These are phyloP conservation scores for Diospyros lotus DNA, from an alignment of 148 eudicot species.

Conservation along the genomic window DNA sequence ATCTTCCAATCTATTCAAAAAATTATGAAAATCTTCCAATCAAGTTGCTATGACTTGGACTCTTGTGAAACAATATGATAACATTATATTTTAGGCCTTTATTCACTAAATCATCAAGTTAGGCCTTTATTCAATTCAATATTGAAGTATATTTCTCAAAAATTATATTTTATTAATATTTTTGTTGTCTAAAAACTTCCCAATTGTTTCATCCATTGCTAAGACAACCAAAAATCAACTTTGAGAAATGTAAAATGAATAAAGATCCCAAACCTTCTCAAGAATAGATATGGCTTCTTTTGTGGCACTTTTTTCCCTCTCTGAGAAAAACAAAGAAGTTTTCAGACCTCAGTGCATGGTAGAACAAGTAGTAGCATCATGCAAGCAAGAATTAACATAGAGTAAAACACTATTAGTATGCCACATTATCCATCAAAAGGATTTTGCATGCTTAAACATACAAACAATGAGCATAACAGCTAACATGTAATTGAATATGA, in stretches of 20 bases:
- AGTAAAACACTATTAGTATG: background rate
- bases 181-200: background rate
- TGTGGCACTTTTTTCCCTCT: conserved; percentile 93
- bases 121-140: no score
- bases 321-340: conserved; percentile 32
- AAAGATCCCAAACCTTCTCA: conserved; percentile 44
- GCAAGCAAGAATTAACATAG: no score
- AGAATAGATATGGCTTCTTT: conserved; percentile 77
- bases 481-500: background rate
- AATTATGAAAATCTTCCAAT: no score
- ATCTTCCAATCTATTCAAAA: no score
- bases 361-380: background rate
- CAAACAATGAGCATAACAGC: background rate
- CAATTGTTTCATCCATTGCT: background rate
- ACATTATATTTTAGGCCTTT: no score
- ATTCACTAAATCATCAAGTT: background rate
- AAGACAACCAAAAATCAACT: conserved; percentile 1
- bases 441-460: background rate
- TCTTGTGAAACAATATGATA: no score
- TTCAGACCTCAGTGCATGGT: conserved; percentile 11
- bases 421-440: background rate
- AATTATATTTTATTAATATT: background rate
- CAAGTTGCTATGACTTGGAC: background rate
- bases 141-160: background rate
- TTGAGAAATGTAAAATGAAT: background rate